Evolutionary conservation across 2,329 filamentous ascomycete species (phyloP).

Genomic region (Aureobasidium uvarum): DNA sequence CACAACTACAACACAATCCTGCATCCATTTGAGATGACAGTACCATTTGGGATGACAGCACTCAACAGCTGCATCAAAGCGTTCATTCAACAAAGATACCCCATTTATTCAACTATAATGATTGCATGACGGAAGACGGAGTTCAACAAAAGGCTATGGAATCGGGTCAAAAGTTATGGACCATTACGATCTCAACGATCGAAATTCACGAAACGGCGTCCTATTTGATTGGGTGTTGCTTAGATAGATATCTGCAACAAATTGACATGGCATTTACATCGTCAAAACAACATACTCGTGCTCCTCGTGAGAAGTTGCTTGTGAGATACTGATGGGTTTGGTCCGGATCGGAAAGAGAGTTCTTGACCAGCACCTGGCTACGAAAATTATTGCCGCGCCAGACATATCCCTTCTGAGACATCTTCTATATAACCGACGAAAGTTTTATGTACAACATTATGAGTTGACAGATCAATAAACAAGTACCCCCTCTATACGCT

Average conservation of each 20-base stretch:
- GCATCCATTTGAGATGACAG: constrained; percentile 26
- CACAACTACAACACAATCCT: constrained; percentile 14
- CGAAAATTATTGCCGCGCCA: too few relatives aligned
- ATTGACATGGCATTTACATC: neutral
- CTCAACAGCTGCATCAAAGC: constrained; percentile 31
- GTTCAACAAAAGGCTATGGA: constrained; percentile 35
- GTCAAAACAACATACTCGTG: neutral
- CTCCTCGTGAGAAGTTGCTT: neutral
- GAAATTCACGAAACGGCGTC: constrained; percentile 24
- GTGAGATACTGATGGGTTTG: neutral
- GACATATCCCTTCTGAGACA: too few relatives aligned
- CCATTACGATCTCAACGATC: constrained; percentile 36
- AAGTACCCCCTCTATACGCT: too few relatives aligned
- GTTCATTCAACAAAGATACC: constrained; percentile 37
- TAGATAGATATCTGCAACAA: constrained; percentile 20
- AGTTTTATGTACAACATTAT: too few relatives aligned
- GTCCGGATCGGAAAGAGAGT: too few relatives aligned
- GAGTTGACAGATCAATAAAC: too few relatives aligned
- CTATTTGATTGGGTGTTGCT: constrained; percentile 22
- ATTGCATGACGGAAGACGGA: constrained; percentile 31
- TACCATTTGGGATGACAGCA: constrained; percentile 21
- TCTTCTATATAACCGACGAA: too few relatives aligned
- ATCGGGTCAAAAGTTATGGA: constrained; percentile 29
- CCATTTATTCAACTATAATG: constrained; percentile 32
- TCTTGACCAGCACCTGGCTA: too few relatives aligned